phyloP scores from a whole-genome alignment of 2,329 filamentous ascomycete species.

The Aspergillus intermedius region DNA sequence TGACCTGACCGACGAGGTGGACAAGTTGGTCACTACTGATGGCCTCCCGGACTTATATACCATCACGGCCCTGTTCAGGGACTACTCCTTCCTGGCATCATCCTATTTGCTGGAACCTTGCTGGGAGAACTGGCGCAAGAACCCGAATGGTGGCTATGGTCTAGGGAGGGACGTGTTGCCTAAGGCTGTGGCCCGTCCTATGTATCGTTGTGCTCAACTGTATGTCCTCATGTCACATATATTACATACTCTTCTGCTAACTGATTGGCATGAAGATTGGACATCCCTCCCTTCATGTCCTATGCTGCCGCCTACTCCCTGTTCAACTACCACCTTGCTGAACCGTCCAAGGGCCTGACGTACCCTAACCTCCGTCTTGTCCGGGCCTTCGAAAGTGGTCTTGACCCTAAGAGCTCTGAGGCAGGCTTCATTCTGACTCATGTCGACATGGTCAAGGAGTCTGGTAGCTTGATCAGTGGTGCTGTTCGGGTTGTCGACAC shows the following conservation, averaged over 20 bases:
- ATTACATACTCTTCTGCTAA: background rate
- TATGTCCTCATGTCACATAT: slow-evolving; percentile 46
- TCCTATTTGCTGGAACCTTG: slow-evolving; percentile 89
- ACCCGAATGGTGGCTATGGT: slow-evolving; percentile 64
- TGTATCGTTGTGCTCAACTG: slow-evolving; percentile 78
- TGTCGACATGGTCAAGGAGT: slow-evolving; percentile 89
- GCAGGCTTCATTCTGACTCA: slow-evolving; percentile 95
- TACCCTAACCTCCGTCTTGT: slow-evolving; percentile 70
- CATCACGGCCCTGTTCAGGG: slow-evolving; percentile 80
- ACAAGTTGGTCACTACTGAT: slow-evolving; percentile 51
- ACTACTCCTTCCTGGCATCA: slow-evolving; percentile 86
- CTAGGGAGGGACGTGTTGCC: slow-evolving; percentile 69
- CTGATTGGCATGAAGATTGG: slow-evolving; percentile 42
- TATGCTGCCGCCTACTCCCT: slow-evolving; percentile 60
- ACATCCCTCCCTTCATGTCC: slow-evolving; percentile 91
- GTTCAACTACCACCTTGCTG: slow-evolving; percentile 58
- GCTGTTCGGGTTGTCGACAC: slow-evolving; percentile 61
- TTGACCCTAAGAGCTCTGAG: slow-evolving; percentile 80
- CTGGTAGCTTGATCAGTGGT: slow-evolving; percentile 68
- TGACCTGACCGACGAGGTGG: slow-evolving; percentile 66
- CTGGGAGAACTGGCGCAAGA: slow-evolving; percentile 60
- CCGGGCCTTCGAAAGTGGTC: slow-evolving; percentile 82
- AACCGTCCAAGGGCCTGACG: slow-evolving; percentile 47
- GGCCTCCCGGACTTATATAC: slow-evolving; percentile 63
- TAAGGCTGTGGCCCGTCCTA: slow-evolving; percentile 67